These are phyloP conservation scores for Penicillium psychrofluorescens DNA, from an alignment of 495 filamentous ascomycete genomes.

Conservation along the genomic window DNA sequence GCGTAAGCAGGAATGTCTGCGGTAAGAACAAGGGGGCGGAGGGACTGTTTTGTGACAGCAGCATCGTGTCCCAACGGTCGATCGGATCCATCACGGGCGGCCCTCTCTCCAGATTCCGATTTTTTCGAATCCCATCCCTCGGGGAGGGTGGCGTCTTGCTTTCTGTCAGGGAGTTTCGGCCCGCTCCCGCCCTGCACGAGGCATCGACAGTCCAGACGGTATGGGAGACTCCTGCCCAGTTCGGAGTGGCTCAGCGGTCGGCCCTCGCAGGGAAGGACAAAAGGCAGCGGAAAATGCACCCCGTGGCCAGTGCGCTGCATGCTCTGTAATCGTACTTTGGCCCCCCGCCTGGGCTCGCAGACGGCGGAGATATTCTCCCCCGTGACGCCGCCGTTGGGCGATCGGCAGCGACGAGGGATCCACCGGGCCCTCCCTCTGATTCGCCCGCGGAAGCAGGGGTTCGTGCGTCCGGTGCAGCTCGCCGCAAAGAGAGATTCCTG, in stretches of 20 bases:
- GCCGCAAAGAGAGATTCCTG: slow-evolving; percentile 32
- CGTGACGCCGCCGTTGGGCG: slow-evolving; percentile 4
- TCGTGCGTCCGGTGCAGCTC: slow-evolving; percentile 29
- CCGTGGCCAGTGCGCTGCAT: slow-evolving; percentile 27
- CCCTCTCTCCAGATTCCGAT: no score
- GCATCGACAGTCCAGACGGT: no score
- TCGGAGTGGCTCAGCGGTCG: slow-evolving; percentile 6
- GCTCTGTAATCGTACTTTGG: no score
- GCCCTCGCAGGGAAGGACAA: slow-evolving; percentile 7
- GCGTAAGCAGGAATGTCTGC: no score
- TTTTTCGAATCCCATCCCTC: no score
- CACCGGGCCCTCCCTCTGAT: slow-evolving; percentile 18
- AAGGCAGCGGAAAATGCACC: slow-evolving; percentile 26
- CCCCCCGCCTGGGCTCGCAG: no score
- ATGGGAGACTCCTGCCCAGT: background rate
- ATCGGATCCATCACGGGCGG: no score
- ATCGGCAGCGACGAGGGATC: slow-evolving; percentile 14
- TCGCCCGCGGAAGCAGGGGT: slow-evolving; percentile 36
- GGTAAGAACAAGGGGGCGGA: no score
- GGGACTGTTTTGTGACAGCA: no score
- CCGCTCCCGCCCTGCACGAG: slow-evolving; percentile 16
- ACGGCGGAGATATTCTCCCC: background rate
- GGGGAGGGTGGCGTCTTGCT: no score
- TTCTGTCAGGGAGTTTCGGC: slow-evolving; percentile 19
- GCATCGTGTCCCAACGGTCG: no score